phyloP scores from a whole-genome alignment of 2,329 filamentous ascomycete species.

The Polychaeton citri region DNA sequence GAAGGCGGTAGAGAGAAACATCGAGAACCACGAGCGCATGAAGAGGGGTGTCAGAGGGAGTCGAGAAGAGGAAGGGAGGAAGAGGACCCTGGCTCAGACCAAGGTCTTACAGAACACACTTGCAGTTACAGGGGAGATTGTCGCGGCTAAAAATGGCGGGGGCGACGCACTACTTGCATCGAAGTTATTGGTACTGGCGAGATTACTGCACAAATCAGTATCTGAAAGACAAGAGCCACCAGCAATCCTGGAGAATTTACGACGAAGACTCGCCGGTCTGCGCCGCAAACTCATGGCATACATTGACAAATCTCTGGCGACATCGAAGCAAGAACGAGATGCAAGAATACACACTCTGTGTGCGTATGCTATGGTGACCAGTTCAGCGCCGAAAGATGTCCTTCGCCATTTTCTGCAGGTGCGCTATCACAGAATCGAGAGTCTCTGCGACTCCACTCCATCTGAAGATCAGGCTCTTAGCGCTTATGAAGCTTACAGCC shows the following conservation, averaged over 20 bases:
- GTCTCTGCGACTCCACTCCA: slow-evolving; percentile 43
- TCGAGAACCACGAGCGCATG: slow-evolving; percentile 5
- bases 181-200: slow-evolving; percentile 57
- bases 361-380: slow-evolving; percentile 71
- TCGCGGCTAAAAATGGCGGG: slow-evolving; percentile 28
- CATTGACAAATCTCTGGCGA: slow-evolving; percentile 41
- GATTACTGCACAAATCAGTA: slow-evolving; percentile 63
- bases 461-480: slow-evolving; percentile 43
- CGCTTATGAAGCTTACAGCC: slow-evolving; percentile 59
- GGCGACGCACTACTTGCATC: slow-evolving; percentile 43
- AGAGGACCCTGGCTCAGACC: slow-evolving; percentile 9
- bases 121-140: slow-evolving; percentile 36
- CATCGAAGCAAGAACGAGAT: slow-evolving; percentile 23
- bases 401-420: slow-evolving; percentile 65
- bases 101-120: slow-evolving; percentile 43
- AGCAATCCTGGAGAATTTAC: slow-evolving; percentile 47
- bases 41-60: slow-evolving; percentile 4
- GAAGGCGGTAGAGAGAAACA: slow-evolving; percentile 44
- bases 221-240: slow-evolving; percentile 36
- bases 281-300: slow-evolving; percentile 52
- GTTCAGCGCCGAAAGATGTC: slow-evolving; percentile 65
- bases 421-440: slow-evolving; percentile 53
- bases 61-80: slow-evolving; percentile 2
- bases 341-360: slow-evolving; percentile 59
- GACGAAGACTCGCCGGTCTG: slow-evolving; percentile 49